Evolutionary conservation across 75 land plant species (phyloP).

Genomic region (Isoetes taiwanensis): DNA sequence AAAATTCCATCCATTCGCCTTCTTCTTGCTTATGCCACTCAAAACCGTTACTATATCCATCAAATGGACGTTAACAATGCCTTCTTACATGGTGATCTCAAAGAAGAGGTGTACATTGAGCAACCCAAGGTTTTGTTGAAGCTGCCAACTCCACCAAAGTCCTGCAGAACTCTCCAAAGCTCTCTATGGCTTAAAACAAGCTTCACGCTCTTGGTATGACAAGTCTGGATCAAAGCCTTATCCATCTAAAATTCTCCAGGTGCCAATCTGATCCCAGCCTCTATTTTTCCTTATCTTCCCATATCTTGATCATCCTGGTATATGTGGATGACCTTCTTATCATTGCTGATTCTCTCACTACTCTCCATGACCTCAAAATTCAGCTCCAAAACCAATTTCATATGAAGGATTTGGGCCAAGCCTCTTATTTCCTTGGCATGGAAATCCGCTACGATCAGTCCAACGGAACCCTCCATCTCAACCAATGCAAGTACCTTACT

Average conservation of each 20-base stretch:
- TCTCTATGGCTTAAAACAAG: background rate
- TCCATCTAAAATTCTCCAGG: background rate
- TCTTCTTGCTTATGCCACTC: background rate
- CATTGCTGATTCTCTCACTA: too few species aligned
- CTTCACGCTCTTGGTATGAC: background rate
- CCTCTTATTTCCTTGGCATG: too few species aligned
- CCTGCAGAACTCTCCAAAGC: background rate
- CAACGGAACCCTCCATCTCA: too few species aligned
- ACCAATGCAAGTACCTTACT: too few species aligned
- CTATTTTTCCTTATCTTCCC: background rate
- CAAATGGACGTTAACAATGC: slow-evolving; percentile 13
- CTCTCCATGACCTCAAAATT: too few species aligned
- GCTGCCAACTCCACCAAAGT: background rate
- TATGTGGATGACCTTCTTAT: too few species aligned
- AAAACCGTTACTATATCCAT: slow-evolving; percentile 1
- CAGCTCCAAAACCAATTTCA: too few species aligned
- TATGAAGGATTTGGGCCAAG: too few species aligned
- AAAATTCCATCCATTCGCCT: background rate
- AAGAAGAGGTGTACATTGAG: slow-evolving; percentile 1
- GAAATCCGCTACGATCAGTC: too few species aligned
- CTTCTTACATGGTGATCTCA: slow-evolving; percentile 9
- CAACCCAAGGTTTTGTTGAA: slow-evolving; percentile 11
- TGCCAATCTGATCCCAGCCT: background rate
- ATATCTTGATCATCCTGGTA: background rate
- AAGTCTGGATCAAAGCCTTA: background rate